phyloP scores from a whole-genome alignment of 2,329 filamentous ascomycete species.

The Phialocephala subalpina region DNA sequence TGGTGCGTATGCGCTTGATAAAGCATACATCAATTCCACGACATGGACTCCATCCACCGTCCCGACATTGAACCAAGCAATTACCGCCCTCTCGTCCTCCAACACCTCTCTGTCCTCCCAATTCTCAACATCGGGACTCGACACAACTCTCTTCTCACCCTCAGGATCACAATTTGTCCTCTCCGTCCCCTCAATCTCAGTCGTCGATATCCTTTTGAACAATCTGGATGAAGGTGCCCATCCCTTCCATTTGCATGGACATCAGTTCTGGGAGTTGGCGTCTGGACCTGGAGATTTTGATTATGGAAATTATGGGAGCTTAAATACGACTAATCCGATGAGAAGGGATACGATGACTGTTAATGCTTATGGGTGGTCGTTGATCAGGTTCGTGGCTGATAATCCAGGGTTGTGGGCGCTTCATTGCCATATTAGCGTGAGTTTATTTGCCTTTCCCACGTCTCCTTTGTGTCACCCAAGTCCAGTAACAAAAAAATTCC shows the following conservation, averaged over 20 bases:
- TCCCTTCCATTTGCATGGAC: constrained; percentile 61
- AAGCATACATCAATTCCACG: constrained; percentile 57
- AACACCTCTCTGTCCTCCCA: constrained; percentile 57
- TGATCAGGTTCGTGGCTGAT: constrained; percentile 54
- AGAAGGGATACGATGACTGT: constrained; percentile 54
- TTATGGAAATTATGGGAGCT: constrained; percentile 30
- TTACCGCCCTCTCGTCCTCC: constrained; percentile 52
- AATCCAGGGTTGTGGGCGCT: constrained; percentile 61
- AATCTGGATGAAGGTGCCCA: constrained; percentile 55
- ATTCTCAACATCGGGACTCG: constrained; percentile 24
- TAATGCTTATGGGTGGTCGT: constrained; percentile 46
- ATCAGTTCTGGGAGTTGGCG: constrained; percentile 62
- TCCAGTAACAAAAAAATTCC: too few species aligned
- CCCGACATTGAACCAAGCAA: constrained; percentile 53
- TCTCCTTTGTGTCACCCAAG: too few species aligned
- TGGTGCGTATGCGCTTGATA: constrained; percentile 60
- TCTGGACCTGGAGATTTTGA: constrained; percentile 42
- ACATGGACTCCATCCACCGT: constrained; percentile 54
- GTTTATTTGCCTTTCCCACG: neutral
- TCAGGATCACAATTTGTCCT: constrained; percentile 65
- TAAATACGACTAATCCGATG: constrained; percentile 54
- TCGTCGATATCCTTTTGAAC: constrained; percentile 59
- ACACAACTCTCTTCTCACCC: constrained; percentile 62
- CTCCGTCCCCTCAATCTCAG: neutral
- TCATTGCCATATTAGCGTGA: constrained; percentile 48